Percentiles rank a stretch among this genome's conserved stretches.
Evolutionary conservation across 106 monocot genomes (phyloP).

Genomic region (Vanilla planifolia): DNA sequence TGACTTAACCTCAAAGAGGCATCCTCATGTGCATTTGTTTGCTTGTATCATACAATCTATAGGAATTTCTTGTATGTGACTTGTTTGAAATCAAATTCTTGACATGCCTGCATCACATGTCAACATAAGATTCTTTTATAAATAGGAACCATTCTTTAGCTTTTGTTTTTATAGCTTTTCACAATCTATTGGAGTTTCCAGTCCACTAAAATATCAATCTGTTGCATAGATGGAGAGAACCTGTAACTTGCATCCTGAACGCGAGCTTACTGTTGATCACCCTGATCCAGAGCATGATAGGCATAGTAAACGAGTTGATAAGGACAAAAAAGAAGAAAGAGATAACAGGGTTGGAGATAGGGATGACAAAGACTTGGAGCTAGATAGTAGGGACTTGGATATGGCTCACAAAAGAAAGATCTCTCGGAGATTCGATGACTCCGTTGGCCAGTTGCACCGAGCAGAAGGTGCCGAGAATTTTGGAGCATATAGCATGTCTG

Average conservation of each 20-base stretch:
- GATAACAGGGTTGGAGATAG: conserved; percentile 60
- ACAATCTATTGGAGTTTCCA: background rate
- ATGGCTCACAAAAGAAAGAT: conserved; percentile 37
- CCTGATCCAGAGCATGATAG: conserved; percentile 78
- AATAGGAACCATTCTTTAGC: background rate
- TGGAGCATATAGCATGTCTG: conserved; percentile 47
- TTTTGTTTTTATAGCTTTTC: background rate
- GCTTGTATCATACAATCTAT: too few relatives aligned
- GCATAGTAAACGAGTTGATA: conserved; percentile 65
- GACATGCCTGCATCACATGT: background rate
- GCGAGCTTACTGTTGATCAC: conserved; percentile 82
- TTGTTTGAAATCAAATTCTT: background rate
- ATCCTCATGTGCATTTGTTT: too few relatives aligned
- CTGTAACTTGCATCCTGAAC: conserved; percentile 49
- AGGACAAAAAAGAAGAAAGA: conserved; percentile 76
- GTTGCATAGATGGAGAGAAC: conserved; percentile 59
- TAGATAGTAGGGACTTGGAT: conserved; percentile 63
- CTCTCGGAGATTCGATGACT: conserved; percentile 48
- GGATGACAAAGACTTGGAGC: conserved; percentile 74
- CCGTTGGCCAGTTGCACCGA: conserved; percentile 34
- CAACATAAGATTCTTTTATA: background rate
- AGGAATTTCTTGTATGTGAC: too few relatives aligned
- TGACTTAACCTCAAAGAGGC: too few relatives aligned
- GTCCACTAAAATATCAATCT: background rate
- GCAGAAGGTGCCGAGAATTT: conserved; percentile 49